phyloP scores from a whole-genome alignment of 768 basidiomycete genomes.

The Filobasidium floriforme region DNA sequence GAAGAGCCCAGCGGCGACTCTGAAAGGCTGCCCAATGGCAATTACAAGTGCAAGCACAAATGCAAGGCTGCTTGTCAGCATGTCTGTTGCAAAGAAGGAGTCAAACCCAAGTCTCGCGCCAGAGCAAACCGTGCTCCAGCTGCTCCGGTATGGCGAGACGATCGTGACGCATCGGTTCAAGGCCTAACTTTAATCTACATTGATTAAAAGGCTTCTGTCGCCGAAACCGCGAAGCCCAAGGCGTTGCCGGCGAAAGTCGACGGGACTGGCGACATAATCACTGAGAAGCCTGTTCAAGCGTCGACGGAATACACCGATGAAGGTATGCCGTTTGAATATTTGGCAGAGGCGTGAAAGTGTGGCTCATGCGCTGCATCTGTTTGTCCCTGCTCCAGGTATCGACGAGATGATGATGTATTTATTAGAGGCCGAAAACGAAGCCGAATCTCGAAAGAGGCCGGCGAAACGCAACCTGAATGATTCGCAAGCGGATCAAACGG shows the following conservation, averaged over 20 bases:
- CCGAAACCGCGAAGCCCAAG: no score
- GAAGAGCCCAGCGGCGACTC: constrained; percentile 62
- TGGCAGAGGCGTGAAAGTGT: background rate
- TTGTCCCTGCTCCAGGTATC: background rate
- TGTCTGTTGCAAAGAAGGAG: constrained; percentile 22
- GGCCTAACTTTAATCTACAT: no score
- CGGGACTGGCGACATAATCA: no score
- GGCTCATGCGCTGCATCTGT: background rate
- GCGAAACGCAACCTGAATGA: background rate
- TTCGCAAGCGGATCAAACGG: background rate
- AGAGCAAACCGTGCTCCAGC: no score
- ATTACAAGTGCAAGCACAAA: constrained; percentile 18
- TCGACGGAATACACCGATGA: background rate
- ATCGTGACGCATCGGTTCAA: no score
- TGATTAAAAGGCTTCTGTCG: no score
- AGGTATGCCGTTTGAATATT: background rate
- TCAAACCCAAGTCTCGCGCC: constrained; percentile 16
- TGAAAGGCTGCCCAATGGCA: constrained; percentile 20
- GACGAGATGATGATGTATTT: background rate
- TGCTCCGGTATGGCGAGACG: no score
- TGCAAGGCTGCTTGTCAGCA: constrained; percentile 21
- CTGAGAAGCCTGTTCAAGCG: constrained; percentile 1
- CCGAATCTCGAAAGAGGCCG: background rate
- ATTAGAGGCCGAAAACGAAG: background rate
- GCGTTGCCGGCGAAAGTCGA: no score